Evolutionary conservation across 805 yeast genomes (phyloP).

Genomic region (Crinitomyces ghanaensis): DNA sequence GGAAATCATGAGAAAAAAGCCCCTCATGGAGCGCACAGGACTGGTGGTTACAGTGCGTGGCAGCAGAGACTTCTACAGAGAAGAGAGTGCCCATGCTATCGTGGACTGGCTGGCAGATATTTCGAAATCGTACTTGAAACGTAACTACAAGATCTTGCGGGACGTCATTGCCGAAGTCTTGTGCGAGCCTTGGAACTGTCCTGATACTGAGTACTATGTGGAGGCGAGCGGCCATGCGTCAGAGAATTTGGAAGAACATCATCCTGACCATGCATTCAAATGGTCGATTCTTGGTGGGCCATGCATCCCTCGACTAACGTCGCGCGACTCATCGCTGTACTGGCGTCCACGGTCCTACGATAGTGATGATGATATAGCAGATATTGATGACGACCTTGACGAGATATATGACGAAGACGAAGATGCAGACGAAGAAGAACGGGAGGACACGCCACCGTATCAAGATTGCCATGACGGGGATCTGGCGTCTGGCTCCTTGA

Average conservation of each 20-base stretch:
- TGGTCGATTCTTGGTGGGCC: no score
- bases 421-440: background rate
- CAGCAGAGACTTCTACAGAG: constrained; percentile 60
- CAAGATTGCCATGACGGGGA: no score
- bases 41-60: constrained; percentile 55
- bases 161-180: constrained; percentile 47
- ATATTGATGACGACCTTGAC: background rate
- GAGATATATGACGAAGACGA: background rate
- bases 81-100: constrained; percentile 68
- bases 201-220: constrained; percentile 29
- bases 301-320: no score
- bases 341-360: no score
- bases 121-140: constrained; percentile 41
- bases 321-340: no score
- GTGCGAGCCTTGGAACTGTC: constrained; percentile 50
- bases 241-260: no score
- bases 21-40: constrained; percentile 49
- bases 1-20: constrained; percentile 42
- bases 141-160: constrained; percentile 36
- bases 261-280: no score
- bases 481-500: no score
- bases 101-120: constrained; percentile 54
- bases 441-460: no score
- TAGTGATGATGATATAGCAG: constrained; percentile 3
- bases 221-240: no score